Base-by-base conservation (phyloP, 345 rosid species). In the Gossypium turneri region DNA sequence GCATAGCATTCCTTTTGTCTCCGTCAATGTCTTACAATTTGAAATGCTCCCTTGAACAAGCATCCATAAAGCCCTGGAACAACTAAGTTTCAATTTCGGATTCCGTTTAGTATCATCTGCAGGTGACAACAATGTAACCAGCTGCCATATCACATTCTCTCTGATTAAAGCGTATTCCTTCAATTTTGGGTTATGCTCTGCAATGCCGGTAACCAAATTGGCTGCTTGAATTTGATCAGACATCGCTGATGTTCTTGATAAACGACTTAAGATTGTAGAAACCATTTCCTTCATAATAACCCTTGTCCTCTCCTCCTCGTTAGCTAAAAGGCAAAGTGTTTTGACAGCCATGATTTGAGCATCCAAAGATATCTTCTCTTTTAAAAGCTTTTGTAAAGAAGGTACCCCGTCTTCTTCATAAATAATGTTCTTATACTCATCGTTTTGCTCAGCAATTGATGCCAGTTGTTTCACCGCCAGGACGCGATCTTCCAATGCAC, bases 1-100 rank as follows among this genome's bases (percentile, higher is more conserved):
- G 78, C 93, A 85, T 67, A 92, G 92, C 81, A 94, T 80, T 20
- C 97, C 98, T 79, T 90, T 94, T 0, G 97, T 94, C 81, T 94
- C 97, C 0, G 97, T 84, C 25, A 0, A 87, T 64, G 87, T 85
- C 83, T 75, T 82, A 73, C 97, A 84, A 73, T 89, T 92, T 0
- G 80, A 68, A 15, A 85, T 81, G 62, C 88, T 94, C 48, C 81
- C 92, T 59, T 76, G 84, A 1, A 93, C 92, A 56, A 94, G 89
- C 94, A 85, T 88, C 97, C 90, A 88, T 50, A 92, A 45, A 38
- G 98, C 98, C 82, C 85, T 82, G 0, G 94, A 88, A n/a, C 96
- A 88, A 69, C 76, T 81, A 12, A 85, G 82, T 76, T 94, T 65
- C 83, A 94, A 77, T 82, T 73, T 72, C 19, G 85, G 81, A 88